phyloP scores from a whole-genome alignment of 179 eudicot species.

The Actinidia chinensis region DNA sequence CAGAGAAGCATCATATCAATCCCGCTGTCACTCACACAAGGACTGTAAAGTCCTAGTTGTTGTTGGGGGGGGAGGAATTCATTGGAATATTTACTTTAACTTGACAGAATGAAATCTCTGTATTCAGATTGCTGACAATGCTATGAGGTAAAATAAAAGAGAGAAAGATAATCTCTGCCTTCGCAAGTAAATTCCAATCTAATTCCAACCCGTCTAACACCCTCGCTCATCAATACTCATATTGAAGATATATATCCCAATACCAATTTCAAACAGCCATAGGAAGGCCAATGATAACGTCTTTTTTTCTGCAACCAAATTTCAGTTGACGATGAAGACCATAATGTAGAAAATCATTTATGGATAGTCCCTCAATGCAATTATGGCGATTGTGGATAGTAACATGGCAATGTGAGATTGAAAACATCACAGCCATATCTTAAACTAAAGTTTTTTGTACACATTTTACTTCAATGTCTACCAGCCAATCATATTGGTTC shows the following conservation, averaged over 20 bases:
- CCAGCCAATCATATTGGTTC: background rate
- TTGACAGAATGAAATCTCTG: background rate
- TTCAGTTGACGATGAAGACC: background rate
- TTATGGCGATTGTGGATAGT: background rate
- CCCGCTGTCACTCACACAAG: background rate
- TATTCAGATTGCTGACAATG: background rate
- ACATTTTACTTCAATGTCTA: background rate
- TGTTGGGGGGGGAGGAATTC: no score
- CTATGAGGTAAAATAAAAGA: background rate
- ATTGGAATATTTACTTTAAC: no score
- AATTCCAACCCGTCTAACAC: background rate
- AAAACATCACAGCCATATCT: background rate
- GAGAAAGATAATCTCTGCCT: no score
- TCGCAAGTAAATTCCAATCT: no score
- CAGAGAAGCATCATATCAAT: background rate
- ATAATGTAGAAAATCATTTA: background rate
- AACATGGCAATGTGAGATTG: background rate
- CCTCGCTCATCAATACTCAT: background rate
- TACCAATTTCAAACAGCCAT: background rate
- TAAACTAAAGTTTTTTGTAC: background rate
- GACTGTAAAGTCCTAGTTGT: no score
- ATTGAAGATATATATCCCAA: background rate
- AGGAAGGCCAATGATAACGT: no score
- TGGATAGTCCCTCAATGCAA: background rate
- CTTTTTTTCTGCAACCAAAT: background rate